These are phyloP conservation scores for Calonectria henricotiae DNA, from an alignment of 2,329 filamentous ascomycete species.

Conservation along the genomic window DNA sequence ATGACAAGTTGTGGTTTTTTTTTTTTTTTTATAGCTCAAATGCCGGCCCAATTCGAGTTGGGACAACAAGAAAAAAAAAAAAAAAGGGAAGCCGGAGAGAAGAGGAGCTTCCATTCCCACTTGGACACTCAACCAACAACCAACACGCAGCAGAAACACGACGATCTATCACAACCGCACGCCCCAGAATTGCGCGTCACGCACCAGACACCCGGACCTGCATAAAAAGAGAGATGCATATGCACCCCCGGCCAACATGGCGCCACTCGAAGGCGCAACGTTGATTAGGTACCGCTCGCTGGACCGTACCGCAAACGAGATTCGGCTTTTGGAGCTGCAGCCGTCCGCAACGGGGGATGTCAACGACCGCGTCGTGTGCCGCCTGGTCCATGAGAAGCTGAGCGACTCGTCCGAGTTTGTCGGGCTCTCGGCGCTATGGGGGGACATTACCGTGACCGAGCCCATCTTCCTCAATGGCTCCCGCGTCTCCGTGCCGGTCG, in stretches of 20 bases:
- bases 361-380: conserved; percentile 45
- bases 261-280: conserved; percentile 43
- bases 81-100: not conserved
- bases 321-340: conserved; percentile 48
- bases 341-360: conserved; percentile 43
- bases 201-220: not conserved
- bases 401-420: conserved; percentile 45
- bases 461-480: conserved; percentile 41
- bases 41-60: conserved; percentile 15
- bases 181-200: not conserved
- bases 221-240: not conserved
- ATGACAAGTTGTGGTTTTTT: not conserved
- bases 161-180: not conserved
- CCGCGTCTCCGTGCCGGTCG: conserved; percentile 39
- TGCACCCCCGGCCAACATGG: conserved; percentile 40
- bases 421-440: conserved; percentile 47
- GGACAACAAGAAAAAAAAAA: not conserved
- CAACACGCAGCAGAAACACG: not conserved
- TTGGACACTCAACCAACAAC: conserved; percentile 3
- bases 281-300: conserved; percentile 47
- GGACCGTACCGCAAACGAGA: conserved; percentile 37
- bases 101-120: conserved; percentile 16
- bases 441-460: conserved; percentile 45
- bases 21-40: conserved; percentile 19
- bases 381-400: conserved; percentile 44